These are phyloP conservation scores for Quercus suber DNA, from an alignment of 306 rosid genomes.

Conservation along the genomic window DNA sequence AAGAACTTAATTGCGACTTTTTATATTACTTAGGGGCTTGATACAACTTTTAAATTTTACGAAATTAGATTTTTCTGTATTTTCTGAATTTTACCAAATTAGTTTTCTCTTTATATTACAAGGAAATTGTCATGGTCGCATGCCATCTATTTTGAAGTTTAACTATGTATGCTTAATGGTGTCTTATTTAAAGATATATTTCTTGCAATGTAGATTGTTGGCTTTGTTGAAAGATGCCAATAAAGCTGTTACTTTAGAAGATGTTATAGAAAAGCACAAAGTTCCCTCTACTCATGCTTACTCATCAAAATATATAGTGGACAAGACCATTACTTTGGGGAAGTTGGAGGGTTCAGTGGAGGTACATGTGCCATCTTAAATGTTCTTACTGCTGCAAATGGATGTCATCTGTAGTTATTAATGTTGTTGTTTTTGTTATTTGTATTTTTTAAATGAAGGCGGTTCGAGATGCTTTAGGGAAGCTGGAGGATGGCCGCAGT, in stretches of 20 bases:
- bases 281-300: constrained; percentile 51
- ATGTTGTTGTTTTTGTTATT: not conserved
- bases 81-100: too few species aligned
- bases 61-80: too few species aligned
- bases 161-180: not conserved
- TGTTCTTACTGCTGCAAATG: not conserved
- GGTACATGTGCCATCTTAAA: constrained; percentile 33
- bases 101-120: not conserved
- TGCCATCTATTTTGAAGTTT: constrained; percentile 2
- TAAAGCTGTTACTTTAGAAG: constrained; percentile 59
- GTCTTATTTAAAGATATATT: constrained; percentile 13
- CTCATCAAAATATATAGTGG: constrained; percentile 44
- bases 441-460: constrained; percentile 48
- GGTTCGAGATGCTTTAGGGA: constrained; percentile 70
- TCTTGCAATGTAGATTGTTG: constrained; percentile 46
- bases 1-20: too few species aligned
- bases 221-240: constrained; percentile 60
- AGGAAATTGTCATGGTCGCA: not conserved
- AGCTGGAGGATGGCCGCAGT: constrained; percentile 59
- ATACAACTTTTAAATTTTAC: too few species aligned
- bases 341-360: constrained; percentile 84
- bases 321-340: constrained; percentile 69
- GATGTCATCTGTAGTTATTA: not conserved
- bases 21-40: too few species aligned
- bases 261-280: constrained; percentile 50